These are phyloP conservation scores for Colletotrichum acutatum DNA, from an alignment of 2,329 filamentous ascomycete genomes.

Conservation along the genomic window DNA sequence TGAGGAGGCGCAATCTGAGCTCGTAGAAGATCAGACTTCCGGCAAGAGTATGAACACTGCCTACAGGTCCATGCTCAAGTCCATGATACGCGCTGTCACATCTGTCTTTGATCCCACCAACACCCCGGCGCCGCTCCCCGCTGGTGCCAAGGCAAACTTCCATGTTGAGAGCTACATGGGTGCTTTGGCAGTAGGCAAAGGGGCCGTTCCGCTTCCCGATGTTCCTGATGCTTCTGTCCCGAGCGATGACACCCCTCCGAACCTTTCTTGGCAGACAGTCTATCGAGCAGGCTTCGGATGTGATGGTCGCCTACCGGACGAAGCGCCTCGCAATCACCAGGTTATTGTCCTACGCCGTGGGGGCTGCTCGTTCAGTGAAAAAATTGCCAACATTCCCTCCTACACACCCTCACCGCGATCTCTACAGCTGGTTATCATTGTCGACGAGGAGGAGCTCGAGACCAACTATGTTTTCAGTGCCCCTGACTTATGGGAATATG, in stretches of 20 bases:
- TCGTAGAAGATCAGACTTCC: slow-evolving; percentile 39
- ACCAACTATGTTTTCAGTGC: slow-evolving; percentile 40
- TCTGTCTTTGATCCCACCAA: slow-evolving; percentile 54
- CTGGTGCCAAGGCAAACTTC: slow-evolving; percentile 33
- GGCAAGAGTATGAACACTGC: slow-evolving; percentile 35
- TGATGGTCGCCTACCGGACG: slow-evolving; percentile 63
- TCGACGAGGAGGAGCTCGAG: slow-evolving; percentile 56
- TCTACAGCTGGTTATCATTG: slow-evolving; percentile 84
- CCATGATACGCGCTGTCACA: slow-evolving; percentile 57
- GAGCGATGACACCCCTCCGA: slow-evolving; percentile 47
- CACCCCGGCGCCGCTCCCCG: slow-evolving; percentile 45
- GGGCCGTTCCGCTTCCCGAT: slow-evolving; percentile 77
- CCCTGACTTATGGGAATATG: slow-evolving; percentile 39
- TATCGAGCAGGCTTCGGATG: slow-evolving; percentile 80
- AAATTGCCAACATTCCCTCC: slow-evolving; percentile 85
- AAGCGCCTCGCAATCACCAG: slow-evolving; percentile 69
- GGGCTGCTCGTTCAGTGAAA: slow-evolving; percentile 84
- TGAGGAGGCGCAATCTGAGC: slow-evolving; percentile 24
- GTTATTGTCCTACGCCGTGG: slow-evolving; percentile 86
- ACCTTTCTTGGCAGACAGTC: slow-evolving; percentile 75
- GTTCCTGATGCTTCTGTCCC: slow-evolving; percentile 65
- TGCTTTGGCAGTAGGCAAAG: slow-evolving; percentile 63
- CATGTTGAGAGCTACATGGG: slow-evolving; percentile 59
- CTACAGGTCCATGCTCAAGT: slow-evolving; percentile 58
- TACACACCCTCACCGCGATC: slow-evolving; percentile 70